Evolutionary conservation across 2,329 filamentous ascomycete genomes (phyloP), one percentile per base, ranked within the genome.

Genomic region (Chalara sp.): DNA sequence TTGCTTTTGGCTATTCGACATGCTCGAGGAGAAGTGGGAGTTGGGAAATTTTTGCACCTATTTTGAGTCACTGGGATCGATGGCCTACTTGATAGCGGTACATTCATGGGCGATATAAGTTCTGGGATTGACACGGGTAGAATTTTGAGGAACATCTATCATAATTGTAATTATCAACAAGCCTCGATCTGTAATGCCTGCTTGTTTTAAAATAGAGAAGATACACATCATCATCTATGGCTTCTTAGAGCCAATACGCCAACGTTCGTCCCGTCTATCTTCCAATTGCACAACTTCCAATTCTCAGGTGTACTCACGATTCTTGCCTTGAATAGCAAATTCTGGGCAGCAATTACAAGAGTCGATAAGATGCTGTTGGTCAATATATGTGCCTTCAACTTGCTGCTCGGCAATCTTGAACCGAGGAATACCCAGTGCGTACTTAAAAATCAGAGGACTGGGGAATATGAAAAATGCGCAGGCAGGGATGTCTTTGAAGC

Each of bases 201-300:
- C 35, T 3, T 39, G 10, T 3, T 13, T 39, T 39, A 3, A 2
- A 3, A 2, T 13, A 13, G 35, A 10, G 35, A 13, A 13, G 44
- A 46, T 46, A 31, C 31, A 13, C 21, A 46, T n/a, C 44, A 46
- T 32, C 44, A 32, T n/a, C 44, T 46, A 6, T 46, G 44, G 44
- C 44, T 46, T 46, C 33, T 46, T 28, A 2, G 32, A 13, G 44
- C 44, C 7, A 32, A n/a, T 32, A 32, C 33, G 30, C 44, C 44
- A 46, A 31, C 31, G 32, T 8, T 7, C 12, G 33, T 32, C 32
- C 44, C 44, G 8, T 6, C 44, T 5, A 32, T 31, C 28, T 46
- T 46, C 13, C 44, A 6, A 32, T 46, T 31, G 33, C 31, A 46
- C 8, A 6, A 46, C 29, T 46, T 31, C 2, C 31, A 46, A 7